A percentile compares a stretch with the other conserved stretches of the same genome.
phyloP scores from a whole-genome alignment of 257 asterid species.

The Fraxinus quadrangulata region DNA sequence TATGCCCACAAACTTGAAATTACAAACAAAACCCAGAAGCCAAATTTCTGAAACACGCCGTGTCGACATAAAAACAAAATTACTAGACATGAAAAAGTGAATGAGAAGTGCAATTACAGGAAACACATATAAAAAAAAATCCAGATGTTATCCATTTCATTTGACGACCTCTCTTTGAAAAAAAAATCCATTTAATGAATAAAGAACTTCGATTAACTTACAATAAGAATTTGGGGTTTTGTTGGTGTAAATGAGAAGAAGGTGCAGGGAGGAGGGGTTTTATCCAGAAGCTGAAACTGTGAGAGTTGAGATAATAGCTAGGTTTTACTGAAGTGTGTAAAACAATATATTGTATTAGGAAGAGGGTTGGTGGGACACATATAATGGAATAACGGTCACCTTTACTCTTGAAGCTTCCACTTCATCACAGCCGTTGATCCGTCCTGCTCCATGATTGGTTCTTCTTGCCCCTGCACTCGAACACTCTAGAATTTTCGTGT shows the following conservation, averaged over 20 bases:
- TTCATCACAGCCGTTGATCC: slow-evolving; percentile 34
- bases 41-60: neutral
- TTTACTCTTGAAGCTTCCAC: slow-evolving; percentile 38
- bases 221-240: neutral
- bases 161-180: neutral
- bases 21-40: neutral
- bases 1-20: neutral
- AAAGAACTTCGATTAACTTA: neutral
- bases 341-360: neutral
- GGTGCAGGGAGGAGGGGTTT: neutral
- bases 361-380: neutral
- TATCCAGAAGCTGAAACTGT: neutral
- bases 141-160: neutral
- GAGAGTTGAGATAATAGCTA: neutral
- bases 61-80: neutral
- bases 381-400: slow-evolving; percentile 25
- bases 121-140: neutral
- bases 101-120: neutral
- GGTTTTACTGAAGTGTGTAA: neutral
- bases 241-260: neutral
- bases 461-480: slow-evolving; percentile 7
- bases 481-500: slow-evolving; percentile 30
- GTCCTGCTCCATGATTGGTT: neutral
- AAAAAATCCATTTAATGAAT: neutral
- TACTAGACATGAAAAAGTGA: neutral